Conservation (phyloP, 2,329 filamentous ascomycete species). For the Pseudogymnoascus sp. region DNA sequence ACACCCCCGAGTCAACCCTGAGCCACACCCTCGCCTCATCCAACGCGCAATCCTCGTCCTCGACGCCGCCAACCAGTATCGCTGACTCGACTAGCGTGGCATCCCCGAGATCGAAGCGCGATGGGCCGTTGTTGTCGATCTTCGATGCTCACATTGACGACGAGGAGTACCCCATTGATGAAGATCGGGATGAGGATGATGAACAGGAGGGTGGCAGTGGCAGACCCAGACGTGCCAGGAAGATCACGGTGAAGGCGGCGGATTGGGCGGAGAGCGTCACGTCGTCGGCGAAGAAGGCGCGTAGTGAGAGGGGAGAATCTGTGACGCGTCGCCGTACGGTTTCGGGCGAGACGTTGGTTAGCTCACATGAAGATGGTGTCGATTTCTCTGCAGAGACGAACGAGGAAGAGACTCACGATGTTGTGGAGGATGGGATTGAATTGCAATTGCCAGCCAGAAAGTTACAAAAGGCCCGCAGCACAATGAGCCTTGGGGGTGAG, state of each 20-base stretch:
- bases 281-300: slow-evolving; percentile 1
- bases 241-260: slow-evolving; percentile 39
- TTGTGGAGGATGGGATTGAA: slow-evolving; percentile 35
- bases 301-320: slow-evolving; percentile 4
- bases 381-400: slow-evolving; percentile 20
- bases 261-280: neutral
- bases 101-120: slow-evolving; percentile 32
- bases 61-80: slow-evolving; percentile 59
- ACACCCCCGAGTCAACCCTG: slow-evolving; percentile 18
- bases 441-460: slow-evolving; percentile 35
- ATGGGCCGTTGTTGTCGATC: slow-evolving; percentile 19
- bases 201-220: neutral
- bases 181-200: neutral
- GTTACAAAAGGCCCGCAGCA: slow-evolving; percentile 28
- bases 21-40: slow-evolving; percentile 19
- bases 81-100: slow-evolving; percentile 52
- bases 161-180: neutral
- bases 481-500: slow-evolving; percentile 13
- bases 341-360: slow-evolving; percentile 30
- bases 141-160: slow-evolving; percentile 12
- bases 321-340: slow-evolving; percentile 36
- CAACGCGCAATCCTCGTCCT: slow-evolving; percentile 29
- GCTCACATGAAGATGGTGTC: slow-evolving; percentile 25
- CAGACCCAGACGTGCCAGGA: slow-evolving; percentile 28
- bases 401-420: slow-evolving; percentile 22